Percentiles rank a stretch among this genome's conserved stretches.
phyloP scores from a whole-genome alignment of 805 yeast genomes.

The Osmozyma mogii region DNA sequence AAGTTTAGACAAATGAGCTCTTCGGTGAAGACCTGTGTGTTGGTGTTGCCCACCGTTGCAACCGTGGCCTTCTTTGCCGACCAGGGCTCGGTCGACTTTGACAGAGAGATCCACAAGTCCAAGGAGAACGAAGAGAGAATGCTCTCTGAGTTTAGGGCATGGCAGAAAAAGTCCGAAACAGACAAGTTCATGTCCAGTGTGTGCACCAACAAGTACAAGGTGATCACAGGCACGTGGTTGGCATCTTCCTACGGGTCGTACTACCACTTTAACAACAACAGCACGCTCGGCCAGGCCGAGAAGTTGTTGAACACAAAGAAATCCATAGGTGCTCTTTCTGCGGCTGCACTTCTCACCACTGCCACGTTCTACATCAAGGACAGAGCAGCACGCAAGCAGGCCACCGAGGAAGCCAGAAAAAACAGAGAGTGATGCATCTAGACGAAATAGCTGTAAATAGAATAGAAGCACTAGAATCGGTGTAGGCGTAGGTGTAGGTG shows the following conservation, averaged over 20 bases:
- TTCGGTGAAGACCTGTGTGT: conserved; percentile 29
- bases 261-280: no score
- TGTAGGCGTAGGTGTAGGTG: no score
- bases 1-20: conserved; percentile 29
- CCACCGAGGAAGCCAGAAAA: no score
- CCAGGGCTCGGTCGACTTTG: conserved; percentile 38
- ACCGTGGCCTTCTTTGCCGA: conserved; percentile 35
- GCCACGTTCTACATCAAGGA: no score
- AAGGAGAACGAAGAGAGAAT: conserved; percentile 19
- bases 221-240: conserved; percentile 31
- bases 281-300: no score
- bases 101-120: conserved; percentile 27
- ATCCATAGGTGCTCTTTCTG: no score
- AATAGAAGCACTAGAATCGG: no score
- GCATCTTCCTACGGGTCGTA: conserved; percentile 27
- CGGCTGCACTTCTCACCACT: no score
- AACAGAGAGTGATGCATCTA: no score
- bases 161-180: conserved; percentile 23
- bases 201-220: conserved; percentile 27
- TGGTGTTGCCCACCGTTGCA: conserved; percentile 33
- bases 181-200: conserved; percentile 25
- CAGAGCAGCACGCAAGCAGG: no score
- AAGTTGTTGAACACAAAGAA: no score
- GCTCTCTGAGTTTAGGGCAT: conserved; percentile 27
- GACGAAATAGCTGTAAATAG: no score